phyloP scores from a whole-genome alignment of 2,329 filamentous ascomycete species.

The Ascomycota sp. region DNA sequence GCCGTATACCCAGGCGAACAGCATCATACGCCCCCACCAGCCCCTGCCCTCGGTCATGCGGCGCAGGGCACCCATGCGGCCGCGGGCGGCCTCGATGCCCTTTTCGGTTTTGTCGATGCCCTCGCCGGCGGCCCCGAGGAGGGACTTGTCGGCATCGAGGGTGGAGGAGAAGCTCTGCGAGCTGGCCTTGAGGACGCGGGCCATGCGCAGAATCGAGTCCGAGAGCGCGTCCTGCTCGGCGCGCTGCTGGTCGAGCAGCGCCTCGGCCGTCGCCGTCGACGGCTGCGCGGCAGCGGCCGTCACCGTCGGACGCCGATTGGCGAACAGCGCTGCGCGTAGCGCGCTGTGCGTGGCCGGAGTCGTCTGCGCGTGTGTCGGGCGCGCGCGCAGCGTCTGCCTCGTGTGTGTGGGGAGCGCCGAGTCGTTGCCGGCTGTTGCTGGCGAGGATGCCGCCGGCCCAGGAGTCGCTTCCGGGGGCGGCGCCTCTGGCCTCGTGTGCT shows the following conservation, averaged over 20 bases:
- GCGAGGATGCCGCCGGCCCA: too few species aligned
- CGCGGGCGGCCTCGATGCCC: constrained; percentile 56
- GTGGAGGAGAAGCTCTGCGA: constrained; percentile 51
- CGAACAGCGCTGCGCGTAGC: constrained; percentile 24
- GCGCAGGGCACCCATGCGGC: constrained; percentile 56
- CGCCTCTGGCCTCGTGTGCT: too few species aligned
- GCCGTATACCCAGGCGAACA: constrained; percentile 69
- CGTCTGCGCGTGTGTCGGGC: constrained; percentile 7
- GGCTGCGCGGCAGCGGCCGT: constrained; percentile 15
- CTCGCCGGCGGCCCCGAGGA: constrained; percentile 48
- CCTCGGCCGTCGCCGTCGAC: constrained; percentile 39
- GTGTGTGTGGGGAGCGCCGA: constrained; percentile 12
- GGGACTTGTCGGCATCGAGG: constrained; percentile 51
- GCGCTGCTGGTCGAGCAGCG: constrained; percentile 55
- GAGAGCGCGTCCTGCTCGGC: constrained; percentile 70
- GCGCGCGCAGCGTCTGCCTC: constrained; percentile 14
- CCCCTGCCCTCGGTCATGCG: constrained; percentile 75
- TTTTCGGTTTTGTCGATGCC: constrained; percentile 59
- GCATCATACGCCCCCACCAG: constrained; percentile 64
- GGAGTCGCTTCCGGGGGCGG: too few species aligned
- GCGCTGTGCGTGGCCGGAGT: constrained; percentile 12
- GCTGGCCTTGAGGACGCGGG: constrained; percentile 54
- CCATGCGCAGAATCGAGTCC: constrained; percentile 61
- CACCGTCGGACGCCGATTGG: constrained; percentile 13
- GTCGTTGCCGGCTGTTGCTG: too few species aligned